These are phyloP conservation scores for Trichoderma gamsii DNA, from an alignment of 495 filamentous ascomycete genomes.

Conservation along the genomic window DNA sequence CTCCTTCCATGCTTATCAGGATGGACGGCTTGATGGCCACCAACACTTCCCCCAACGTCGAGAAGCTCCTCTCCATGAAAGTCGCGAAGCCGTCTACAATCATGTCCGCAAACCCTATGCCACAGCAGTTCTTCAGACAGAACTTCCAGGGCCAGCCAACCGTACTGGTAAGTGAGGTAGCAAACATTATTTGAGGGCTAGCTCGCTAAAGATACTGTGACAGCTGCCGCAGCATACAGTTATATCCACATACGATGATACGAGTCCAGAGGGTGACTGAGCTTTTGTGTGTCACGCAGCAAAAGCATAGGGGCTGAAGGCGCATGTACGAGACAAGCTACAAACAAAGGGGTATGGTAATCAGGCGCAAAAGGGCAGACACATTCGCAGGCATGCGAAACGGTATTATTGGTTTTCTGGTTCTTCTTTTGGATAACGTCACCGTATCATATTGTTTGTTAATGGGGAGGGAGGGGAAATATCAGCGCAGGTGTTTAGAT, in stretches of 20 bases:
- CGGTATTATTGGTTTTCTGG: neutral
- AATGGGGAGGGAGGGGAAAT: neutral
- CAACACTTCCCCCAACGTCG: slow-evolving; percentile 31
- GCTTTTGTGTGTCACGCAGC: slow-evolving; percentile 24
- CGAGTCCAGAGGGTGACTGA: slow-evolving; percentile 25
- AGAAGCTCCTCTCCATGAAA: slow-evolving; percentile 26
- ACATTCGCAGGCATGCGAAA: neutral
- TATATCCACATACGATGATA: neutral
- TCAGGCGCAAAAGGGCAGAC: too few species aligned
- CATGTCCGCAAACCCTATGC: slow-evolving; percentile 17
- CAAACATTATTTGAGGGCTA: neutral
- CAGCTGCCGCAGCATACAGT: slow-evolving; percentile 24
- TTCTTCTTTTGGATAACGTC: neutral
- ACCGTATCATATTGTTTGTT: neutral
- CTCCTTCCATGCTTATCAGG: slow-evolving; percentile 50
- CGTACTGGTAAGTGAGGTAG: slow-evolving; percentile 25
- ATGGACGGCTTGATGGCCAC: slow-evolving; percentile 37
- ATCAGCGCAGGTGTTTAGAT: neutral
- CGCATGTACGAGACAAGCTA: neutral
- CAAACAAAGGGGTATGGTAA: neutral
- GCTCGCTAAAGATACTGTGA: neutral
- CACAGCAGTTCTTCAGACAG: neutral
- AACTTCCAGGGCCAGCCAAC: slow-evolving; percentile 16
- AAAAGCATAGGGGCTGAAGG: neutral
- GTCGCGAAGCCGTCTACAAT: slow-evolving; percentile 20